phyloP scores from a whole-genome alignment of 805 yeast species.

The Wickerhamomyces bovis region DNA sequence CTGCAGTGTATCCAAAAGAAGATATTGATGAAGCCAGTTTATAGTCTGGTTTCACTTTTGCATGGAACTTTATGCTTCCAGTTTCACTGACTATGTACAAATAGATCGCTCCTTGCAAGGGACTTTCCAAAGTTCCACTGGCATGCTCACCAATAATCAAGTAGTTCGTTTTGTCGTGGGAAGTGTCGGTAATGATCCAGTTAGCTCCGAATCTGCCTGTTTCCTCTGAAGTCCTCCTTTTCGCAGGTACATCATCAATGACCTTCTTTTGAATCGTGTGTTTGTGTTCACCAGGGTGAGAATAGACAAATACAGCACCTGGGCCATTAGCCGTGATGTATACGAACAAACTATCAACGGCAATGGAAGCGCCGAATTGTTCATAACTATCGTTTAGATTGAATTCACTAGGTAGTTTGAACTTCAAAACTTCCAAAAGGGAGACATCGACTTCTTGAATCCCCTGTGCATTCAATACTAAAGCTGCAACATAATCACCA shows the following conservation, averaged over 20 bases:
- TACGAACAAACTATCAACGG: constrained; percentile 21
- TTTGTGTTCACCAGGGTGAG: constrained; percentile 7
- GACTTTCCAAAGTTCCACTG: constrained; percentile 13
- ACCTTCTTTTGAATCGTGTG: constrained; percentile 8
- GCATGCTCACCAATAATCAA: constrained; percentile 11
- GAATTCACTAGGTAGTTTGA: constrained; percentile 16
- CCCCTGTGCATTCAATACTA: constrained; percentile 3
- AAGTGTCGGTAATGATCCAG: constrained; percentile 19
- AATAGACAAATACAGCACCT: constrained; percentile 32
- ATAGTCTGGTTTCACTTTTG: background rate
- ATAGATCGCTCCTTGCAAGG: constrained; percentile 37
- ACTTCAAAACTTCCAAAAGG: background rate
- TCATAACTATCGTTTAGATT: constrained; percentile 28
- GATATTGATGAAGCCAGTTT: constrained; percentile 2
- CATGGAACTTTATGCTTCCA: constrained; percentile 3
- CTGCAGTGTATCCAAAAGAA: constrained; percentile 12
- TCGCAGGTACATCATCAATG: constrained; percentile 21
- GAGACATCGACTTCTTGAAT: constrained; percentile 8
- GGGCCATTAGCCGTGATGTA: constrained; percentile 35
- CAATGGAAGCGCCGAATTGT: constrained; percentile 35
- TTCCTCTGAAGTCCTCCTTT: constrained; percentile 8
- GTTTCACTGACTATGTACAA: constrained; percentile 18
- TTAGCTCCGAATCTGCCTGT: constrained; percentile 16
- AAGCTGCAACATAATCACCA: constrained; percentile 18
- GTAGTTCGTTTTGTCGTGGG: constrained; percentile 15